phyloP scores from a whole-genome alignment of 139 green algal species.

The Microglena sp. region DNA sequence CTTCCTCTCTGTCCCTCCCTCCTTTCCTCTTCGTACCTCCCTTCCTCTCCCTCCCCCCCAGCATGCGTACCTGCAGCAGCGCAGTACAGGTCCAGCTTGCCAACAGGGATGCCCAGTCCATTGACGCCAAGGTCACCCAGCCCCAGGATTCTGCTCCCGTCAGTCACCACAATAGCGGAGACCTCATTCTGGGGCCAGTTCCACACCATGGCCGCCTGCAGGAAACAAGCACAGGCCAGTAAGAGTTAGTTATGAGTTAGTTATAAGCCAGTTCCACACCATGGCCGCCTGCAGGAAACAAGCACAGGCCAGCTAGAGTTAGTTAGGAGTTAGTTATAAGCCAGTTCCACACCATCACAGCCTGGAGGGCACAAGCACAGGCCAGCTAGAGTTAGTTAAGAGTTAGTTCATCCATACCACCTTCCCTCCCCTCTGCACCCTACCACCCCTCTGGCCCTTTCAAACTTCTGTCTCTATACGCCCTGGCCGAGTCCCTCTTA shows the following conservation, averaged over 20 bases:
- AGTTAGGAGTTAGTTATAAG: background rate
- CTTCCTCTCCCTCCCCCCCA: too few relatives aligned
- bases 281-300: slow-evolving; percentile 40
- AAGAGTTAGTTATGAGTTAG: background rate
- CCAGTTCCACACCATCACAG: background rate
- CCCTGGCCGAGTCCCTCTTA: too few relatives aligned
- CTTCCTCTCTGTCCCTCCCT: too few relatives aligned
- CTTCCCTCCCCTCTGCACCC: too few relatives aligned
- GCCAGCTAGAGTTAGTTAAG: too few relatives aligned
- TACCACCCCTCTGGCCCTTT: too few relatives aligned
- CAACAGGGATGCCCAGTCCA: slow-evolving; percentile 66
- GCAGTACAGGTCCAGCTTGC: slow-evolving; percentile 94
- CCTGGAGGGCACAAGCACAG: too few relatives aligned
- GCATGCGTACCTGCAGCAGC: slow-evolving; percentile 66
- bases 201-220: slow-evolving; percentile 74
- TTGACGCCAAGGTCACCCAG: slow-evolving; percentile 72
- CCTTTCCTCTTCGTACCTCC: too few relatives aligned
- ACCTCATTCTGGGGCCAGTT: slow-evolving; percentile 63
- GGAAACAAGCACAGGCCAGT: slow-evolving; percentile 36
- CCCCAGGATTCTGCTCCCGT: slow-evolving; percentile 58
- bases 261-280: slow-evolving; percentile 35
- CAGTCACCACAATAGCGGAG: slow-evolving; percentile 64
- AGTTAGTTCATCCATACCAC: too few relatives aligned
- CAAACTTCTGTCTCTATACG: too few relatives aligned
- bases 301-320: too few relatives aligned